These are phyloP conservation scores for Chaetomium fimeti DNA, from an alignment of 495 filamentous ascomycete genomes.

Conservation along the genomic window DNA sequence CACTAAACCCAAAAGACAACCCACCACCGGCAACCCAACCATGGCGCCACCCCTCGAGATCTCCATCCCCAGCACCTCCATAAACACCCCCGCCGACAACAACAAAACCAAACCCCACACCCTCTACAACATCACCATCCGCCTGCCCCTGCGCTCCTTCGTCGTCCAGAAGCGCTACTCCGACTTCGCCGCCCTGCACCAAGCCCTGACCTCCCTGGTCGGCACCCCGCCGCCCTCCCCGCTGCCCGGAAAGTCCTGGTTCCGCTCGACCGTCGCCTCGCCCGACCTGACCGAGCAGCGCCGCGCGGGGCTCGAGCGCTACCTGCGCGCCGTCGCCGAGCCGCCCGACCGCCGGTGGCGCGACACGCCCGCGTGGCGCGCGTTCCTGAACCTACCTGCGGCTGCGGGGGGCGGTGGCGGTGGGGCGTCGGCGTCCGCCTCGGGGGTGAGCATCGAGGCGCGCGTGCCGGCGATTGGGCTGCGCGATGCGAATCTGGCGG, in stretches of 20 bases:
- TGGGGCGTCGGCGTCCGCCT: slow-evolving; percentile 32
- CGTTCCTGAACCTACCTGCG: slow-evolving; percentile 77
- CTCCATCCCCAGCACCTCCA: slow-evolving; percentile 72
- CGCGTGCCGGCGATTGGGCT: slow-evolving; percentile 39
- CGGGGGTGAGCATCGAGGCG: slow-evolving; percentile 49
- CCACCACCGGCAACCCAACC: neutral
- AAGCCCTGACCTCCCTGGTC: slow-evolving; percentile 61
- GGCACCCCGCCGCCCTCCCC: slow-evolving; percentile 58
- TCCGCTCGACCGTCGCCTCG: slow-evolving; percentile 72
- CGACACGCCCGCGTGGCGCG: slow-evolving; percentile 76
- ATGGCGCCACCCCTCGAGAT: slow-evolving; percentile 81
- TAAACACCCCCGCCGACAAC: slow-evolving; percentile 49
- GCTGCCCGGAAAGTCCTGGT: slow-evolving; percentile 82
- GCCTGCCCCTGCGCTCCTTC: slow-evolving; percentile 82
- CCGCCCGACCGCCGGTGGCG: slow-evolving; percentile 78
- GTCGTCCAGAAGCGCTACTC: slow-evolving; percentile 91
- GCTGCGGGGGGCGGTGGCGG: no score
- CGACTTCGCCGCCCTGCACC: slow-evolving; percentile 80
- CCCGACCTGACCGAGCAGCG: slow-evolving; percentile 77
- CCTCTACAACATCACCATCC: slow-evolving; percentile 86
- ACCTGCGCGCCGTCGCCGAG: slow-evolving; percentile 78
- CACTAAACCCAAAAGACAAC: neutral
- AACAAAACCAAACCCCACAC: slow-evolving; percentile 74
- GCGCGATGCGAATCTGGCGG: slow-evolving; percentile 39
- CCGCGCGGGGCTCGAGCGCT: slow-evolving; percentile 70